Conservation (phyloP, 2,329 filamentous ascomycete genomes). For the Pseudogymnoascus sp. region DNA sequence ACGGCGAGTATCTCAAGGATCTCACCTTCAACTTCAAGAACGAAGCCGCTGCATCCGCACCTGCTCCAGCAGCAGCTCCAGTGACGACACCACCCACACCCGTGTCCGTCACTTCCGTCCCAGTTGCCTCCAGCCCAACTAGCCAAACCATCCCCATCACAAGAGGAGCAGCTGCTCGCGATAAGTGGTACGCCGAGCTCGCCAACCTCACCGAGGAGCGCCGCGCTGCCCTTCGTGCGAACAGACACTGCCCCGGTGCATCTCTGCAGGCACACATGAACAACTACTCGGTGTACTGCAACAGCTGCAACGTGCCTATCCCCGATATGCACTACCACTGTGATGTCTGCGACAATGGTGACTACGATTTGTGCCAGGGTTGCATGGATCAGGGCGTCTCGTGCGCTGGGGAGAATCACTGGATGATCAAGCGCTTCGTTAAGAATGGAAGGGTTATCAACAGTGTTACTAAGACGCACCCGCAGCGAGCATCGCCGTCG, state of each 20-base stretch:
- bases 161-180: conserved; percentile 23
- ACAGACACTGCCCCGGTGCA: conserved; percentile 8
- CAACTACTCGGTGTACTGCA: conserved; percentile 85
- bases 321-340: conserved; percentile 87
- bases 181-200: conserved; percentile 28
- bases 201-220: conserved; percentile 23
- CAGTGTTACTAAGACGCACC: conserved; percentile 76
- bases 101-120: background rate
- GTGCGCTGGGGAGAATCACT: conserved; percentile 74
- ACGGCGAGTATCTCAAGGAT: conserved; percentile 2
- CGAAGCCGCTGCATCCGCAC: background rate
- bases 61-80: background rate
- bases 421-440: conserved; percentile 87
- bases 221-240: conserved; percentile 13
- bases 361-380: conserved; percentile 81
- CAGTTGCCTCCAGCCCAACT: background rate
- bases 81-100: background rate
- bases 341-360: conserved; percentile 82
- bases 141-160: conserved; percentile 21
- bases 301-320: conserved; percentile 73
- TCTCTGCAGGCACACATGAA: conserved; percentile 12
- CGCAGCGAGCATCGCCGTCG: conserved; percentile 45
- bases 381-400: conserved; percentile 70
- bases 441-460: conserved; percentile 70
- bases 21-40: conserved; percentile 9